phyloP scores from a whole-genome alignment of 352 stramenopile species.

The Plasmopara viticola region DNA sequence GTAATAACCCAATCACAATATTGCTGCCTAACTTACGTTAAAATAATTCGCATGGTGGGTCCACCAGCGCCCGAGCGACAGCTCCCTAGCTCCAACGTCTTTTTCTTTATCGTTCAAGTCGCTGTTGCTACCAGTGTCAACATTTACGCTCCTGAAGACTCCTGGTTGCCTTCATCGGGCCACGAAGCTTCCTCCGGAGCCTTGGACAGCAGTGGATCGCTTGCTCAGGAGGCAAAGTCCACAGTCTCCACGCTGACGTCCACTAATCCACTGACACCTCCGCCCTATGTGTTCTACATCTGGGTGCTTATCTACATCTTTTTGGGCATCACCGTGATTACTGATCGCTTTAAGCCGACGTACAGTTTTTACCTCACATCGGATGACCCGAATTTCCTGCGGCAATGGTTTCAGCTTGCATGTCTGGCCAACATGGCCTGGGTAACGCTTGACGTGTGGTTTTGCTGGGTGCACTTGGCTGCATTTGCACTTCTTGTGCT shows the following conservation, averaged over 20 bases:
- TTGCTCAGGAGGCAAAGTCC: slow-evolving; percentile 3
- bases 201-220: slow-evolving; percentile 21
- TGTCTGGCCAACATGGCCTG: slow-evolving; percentile 47
- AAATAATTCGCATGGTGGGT: slow-evolving; percentile 11
- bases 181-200: slow-evolving; percentile 11
- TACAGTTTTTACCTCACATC: slow-evolving; percentile 55
- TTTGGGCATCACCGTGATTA: slow-evolving; percentile 34
- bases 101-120: slow-evolving; percentile 29
- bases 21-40: neutral
- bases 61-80: slow-evolving; percentile 14
- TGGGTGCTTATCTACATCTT: slow-evolving; percentile 54
- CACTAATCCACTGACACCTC: slow-evolving; percentile 37
- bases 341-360: slow-evolving; percentile 44
- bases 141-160: slow-evolving; percentile 27
- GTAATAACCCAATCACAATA: slow-evolving; percentile 17
- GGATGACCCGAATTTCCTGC: slow-evolving; percentile 37
- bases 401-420: slow-evolving; percentile 47
- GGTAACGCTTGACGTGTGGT: slow-evolving; percentile 44
- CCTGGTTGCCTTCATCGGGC: slow-evolving; percentile 16
- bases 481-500: slow-evolving; percentile 49
- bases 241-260: slow-evolving; percentile 23
- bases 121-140: slow-evolving; percentile 18
- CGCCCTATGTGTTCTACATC: slow-evolving; percentile 42
- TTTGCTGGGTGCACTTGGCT: slow-evolving; percentile 47
- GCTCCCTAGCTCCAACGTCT: slow-evolving; percentile 27